A percentile compares a stretch with the other conserved stretches of the same genome.
phyloP scores from a whole-genome alignment of 2,329 filamentous ascomycete genomes.

The Fusarium musae region DNA sequence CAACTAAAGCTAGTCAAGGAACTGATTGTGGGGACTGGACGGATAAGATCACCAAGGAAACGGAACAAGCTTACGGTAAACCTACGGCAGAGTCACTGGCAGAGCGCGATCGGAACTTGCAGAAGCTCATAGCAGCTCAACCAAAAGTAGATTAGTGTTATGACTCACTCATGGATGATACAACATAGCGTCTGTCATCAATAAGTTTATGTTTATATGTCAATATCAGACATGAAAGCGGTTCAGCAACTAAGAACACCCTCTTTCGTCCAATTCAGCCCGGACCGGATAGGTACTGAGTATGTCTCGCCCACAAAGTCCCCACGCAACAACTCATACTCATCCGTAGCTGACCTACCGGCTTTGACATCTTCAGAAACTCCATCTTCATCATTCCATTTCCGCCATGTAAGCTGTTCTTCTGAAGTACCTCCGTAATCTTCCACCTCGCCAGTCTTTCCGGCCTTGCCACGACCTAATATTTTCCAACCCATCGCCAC shows the following conservation, averaged over 20 bases:
- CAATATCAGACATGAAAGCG: fast-evolving
- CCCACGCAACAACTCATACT: neutral
- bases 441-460: fast-evolving
- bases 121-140: conserved; percentile 25
- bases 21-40: conserved; percentile 7
- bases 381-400: neutral
- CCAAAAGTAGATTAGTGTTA: neutral
- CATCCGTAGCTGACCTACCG: neutral
- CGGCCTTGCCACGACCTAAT: fast-evolving
- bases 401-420: neutral
- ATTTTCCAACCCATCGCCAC: neutral
- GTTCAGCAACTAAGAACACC: neutral
- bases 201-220: neutral
- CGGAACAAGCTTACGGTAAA: conserved; percentile 16
- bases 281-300: neutral
- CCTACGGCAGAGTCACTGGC: conserved; percentile 17
- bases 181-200: fast-evolving
- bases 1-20: neutral
- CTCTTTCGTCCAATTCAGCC: neutral
- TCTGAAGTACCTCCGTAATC: fast-evolving
- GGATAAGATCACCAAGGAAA: conserved; percentile 18
- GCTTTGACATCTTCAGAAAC: neutral
- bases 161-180: fast-evolving
- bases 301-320: neutral
- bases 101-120: conserved; percentile 22